Evolutionary conservation across 164 flowering plant species (phyloP).

Genomic region (Nymphaea colorata): DNA sequence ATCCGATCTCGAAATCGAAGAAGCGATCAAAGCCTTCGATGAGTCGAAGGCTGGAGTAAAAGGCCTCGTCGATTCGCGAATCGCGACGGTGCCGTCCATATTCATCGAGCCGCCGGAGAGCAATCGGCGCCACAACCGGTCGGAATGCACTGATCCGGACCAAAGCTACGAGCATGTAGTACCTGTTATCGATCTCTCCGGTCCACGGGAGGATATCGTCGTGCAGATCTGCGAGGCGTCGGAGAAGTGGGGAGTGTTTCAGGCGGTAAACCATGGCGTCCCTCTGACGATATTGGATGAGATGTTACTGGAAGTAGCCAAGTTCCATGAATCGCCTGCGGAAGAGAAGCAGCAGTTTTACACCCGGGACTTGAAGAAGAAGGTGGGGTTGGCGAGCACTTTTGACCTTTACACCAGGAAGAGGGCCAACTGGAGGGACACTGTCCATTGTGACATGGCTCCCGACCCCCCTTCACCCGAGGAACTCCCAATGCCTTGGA

Average conservation of each 20-base stretch:
- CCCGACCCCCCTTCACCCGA: neutral
- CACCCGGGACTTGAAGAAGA: neutral
- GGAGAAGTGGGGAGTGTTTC: neutral
- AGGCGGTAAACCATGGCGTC: neutral
- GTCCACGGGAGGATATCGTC: neutral
- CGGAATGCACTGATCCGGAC: too few relatives aligned
- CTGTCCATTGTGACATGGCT: neutral
- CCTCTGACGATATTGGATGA: neutral
- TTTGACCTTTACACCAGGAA: neutral
- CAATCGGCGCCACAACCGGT: neutral
- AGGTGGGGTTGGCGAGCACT: neutral
- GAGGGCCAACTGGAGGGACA: neutral
- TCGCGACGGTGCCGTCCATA: slow-evolving; percentile 6
- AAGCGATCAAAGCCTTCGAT: slow-evolving; percentile 11
- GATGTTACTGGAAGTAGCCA: neutral
- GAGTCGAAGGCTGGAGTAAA: slow-evolving; percentile 14
- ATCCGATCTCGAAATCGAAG: slow-evolving; percentile 4
- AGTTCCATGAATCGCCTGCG: neutral
- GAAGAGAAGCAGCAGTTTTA: neutral
- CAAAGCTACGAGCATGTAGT: neutral
- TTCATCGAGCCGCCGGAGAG: slow-evolving; percentile 1
- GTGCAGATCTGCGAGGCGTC: neutral
- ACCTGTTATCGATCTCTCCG: too few relatives aligned
- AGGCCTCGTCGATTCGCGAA: slow-evolving; percentile 13
- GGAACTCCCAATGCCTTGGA: neutral